These are phyloP conservation scores for Ostreobium quekettii DNA, from an alignment of 139 green algal species.

Conservation along the genomic window DNA sequence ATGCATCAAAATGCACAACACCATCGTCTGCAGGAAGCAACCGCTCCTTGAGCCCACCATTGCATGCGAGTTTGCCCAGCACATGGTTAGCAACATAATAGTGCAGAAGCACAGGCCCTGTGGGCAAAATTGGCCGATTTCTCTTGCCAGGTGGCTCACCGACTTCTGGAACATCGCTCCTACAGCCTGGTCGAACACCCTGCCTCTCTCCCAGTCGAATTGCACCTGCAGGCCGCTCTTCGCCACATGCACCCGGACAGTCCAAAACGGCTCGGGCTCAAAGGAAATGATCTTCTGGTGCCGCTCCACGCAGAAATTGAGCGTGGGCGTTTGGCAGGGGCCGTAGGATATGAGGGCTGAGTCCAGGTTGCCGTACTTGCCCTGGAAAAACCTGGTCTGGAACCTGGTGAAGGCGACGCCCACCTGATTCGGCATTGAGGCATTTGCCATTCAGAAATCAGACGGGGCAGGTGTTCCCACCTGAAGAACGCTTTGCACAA, in stretches of 20 bases:
- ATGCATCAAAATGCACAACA: too few species aligned
- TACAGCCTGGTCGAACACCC: conserved; percentile 63
- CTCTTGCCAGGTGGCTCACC: not conserved
- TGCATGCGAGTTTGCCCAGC: too few species aligned
- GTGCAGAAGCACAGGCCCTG: too few species aligned
- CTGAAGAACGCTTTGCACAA: too few species aligned
- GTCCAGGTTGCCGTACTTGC: conserved; percentile 85
- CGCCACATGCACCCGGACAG: conserved; percentile 32
- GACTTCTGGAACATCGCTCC: conserved; percentile 21
- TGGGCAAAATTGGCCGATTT: too few species aligned
- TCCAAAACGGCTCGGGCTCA: conserved; percentile 71
- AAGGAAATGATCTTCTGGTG: conserved; percentile 60
- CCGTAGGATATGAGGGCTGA: conserved; percentile 71
- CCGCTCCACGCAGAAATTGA: conserved; percentile 74
- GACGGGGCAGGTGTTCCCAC: too few species aligned
- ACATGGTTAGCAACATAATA: too few species aligned
- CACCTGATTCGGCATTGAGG: conserved; percentile 28
- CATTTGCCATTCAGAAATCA: too few species aligned
- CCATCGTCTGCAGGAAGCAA: too few species aligned
- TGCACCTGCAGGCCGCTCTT: conserved; percentile 35
- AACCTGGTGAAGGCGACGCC: conserved; percentile 81
- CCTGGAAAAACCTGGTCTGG: conserved; percentile 75
- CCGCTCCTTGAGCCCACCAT: too few species aligned
- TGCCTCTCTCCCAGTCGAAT: conserved; percentile 57
- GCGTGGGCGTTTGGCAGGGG: conserved; percentile 76